Base-by-base conservation (phyloP, 164 flowering plant species). In the Vitis riparia region DNA sequence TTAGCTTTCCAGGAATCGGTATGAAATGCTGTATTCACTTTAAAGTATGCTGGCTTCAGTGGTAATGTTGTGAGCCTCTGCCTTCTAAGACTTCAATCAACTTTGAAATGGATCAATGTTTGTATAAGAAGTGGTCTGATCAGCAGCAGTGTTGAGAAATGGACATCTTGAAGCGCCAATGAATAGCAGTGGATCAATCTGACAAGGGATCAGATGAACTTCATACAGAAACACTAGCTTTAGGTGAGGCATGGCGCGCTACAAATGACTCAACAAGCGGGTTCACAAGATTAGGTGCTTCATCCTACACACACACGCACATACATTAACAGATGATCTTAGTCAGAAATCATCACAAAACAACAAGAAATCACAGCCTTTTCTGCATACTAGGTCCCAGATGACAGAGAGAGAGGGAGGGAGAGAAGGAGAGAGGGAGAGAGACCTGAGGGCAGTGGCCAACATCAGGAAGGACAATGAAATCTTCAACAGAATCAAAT, bases 371-470 rank as follows among this genome's bases (percentile, higher is more conserved):
- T 23, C 27, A 23, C 27, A 23, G 27, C 2, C 27, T 23, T 23
- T 23, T 23, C 27, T 23, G 27, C 27, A 23, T 23, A 23, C 27
- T 23, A 23, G 27, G 27, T 23, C 27, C 27, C 27, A 23, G 27
- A 23, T 23, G 27, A 23, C 2, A 23, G 27, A 23, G 27, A 23
- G 27, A 23, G 27, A 23, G 23, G 0, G 23, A 19, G 23, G 1
- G 23, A 15, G 68, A 55, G 51, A 55, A 60, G 27, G 71, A 76
- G 67, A 60, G 69, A 65, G 72, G 79, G 71, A 76, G 60, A 79
- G 75, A 70, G 56, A 93, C 97, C 97, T 94, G 99, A 75, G 99
- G 99, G 70, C 99, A 94, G 71, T 94, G 99, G 12, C 99, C 99
- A 70, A 92, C 99, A 75, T 87, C 75, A 29, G 95, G 91, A 64